phyloP scores from a whole-genome alignment of 306 rosid species.

The Rosa chinensis region DNA sequence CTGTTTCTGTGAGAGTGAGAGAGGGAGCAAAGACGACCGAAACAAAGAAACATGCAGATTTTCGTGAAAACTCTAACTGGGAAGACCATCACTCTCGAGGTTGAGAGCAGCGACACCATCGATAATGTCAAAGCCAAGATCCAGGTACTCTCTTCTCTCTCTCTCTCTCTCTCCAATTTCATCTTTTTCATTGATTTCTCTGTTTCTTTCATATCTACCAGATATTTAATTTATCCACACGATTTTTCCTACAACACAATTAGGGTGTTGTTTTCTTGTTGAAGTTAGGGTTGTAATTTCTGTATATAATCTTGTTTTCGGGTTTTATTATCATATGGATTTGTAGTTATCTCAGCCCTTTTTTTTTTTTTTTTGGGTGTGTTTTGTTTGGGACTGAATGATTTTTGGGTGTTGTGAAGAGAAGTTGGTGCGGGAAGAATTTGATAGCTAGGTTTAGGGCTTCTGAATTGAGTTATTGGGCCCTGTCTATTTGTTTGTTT shows the following conservation, averaged over 20 bases:
- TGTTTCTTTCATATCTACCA: background rate
- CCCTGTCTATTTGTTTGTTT: too few species aligned
- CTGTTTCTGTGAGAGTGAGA: background rate
- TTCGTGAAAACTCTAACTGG: slow-evolving; percentile 21
- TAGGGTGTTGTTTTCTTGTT: background rate
- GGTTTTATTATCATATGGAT: background rate
- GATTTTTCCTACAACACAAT: background rate
- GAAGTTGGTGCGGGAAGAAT: background rate
- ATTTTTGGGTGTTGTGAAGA: background rate
- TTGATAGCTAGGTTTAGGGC: background rate
- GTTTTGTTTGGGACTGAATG: background rate
- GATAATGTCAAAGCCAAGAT: slow-evolving; percentile 23
- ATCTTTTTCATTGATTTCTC: background rate
- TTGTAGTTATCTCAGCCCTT: background rate
- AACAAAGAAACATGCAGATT: slow-evolving; percentile 1
- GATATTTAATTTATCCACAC: too few species aligned
- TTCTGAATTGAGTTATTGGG: background rate
- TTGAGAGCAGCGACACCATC: slow-evolving; percentile 25
- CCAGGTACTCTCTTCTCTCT: slow-evolving; percentile 6
- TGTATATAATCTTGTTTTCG: background rate
- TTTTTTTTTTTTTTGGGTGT: too few species aligned
- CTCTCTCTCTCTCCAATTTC: background rate
- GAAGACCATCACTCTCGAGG: slow-evolving; percentile 24
- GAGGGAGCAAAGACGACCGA: background rate
- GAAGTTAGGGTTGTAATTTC: background rate